Percentiles rank a stretch among this genome's conserved stretches.
phyloP scores from a whole-genome alignment of 2,329 filamentous ascomycete genomes.

The Pyricularia sp. region DNA sequence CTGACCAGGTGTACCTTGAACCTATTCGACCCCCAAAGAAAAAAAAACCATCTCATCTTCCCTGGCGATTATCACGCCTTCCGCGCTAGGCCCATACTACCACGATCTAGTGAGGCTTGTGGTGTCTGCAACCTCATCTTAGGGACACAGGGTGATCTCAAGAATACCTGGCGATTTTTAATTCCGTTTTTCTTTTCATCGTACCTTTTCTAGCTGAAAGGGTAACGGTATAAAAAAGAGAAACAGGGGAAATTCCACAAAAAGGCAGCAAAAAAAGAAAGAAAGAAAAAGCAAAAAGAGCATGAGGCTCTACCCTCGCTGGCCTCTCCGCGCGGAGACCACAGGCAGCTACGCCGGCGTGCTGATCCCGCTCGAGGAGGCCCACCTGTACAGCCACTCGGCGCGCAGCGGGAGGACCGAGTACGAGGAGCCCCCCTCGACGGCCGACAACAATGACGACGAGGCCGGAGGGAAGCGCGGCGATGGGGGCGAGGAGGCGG shows the following conservation, averaged over 20 bases:
- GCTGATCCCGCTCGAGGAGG: slow-evolving; percentile 42
- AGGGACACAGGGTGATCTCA: not conserved
- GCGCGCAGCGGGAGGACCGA: slow-evolving; percentile 34
- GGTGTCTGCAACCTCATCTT: not conserved
- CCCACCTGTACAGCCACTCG: slow-evolving; percentile 45
- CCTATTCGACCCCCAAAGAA: not conserved
- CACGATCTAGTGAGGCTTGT: not conserved
- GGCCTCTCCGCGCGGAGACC: slow-evolving; percentile 26
- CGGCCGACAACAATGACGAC: slow-evolving; percentile 18
- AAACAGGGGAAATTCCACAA: no score
- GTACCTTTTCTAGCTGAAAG: not conserved
- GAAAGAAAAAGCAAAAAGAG: not conserved
- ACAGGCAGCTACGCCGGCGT: slow-evolving; percentile 41
- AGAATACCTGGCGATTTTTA: not conserved
- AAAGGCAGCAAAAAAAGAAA: no score
- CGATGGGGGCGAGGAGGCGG: slow-evolving; percentile 23
- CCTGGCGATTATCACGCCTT: not conserved
- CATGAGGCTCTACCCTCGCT: slow-evolving; percentile 3
- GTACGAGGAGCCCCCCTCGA: slow-evolving; percentile 31
- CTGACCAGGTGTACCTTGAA: not conserved
- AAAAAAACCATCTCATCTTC: not conserved
- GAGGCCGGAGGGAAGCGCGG: slow-evolving; percentile 7
- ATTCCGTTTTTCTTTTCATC: not conserved
- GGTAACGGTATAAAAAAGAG: not conserved
- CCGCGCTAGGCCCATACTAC: not conserved